Base-by-base conservation (phyloP, 306 rosid genomes). In the Sicyos edulis region DNA sequence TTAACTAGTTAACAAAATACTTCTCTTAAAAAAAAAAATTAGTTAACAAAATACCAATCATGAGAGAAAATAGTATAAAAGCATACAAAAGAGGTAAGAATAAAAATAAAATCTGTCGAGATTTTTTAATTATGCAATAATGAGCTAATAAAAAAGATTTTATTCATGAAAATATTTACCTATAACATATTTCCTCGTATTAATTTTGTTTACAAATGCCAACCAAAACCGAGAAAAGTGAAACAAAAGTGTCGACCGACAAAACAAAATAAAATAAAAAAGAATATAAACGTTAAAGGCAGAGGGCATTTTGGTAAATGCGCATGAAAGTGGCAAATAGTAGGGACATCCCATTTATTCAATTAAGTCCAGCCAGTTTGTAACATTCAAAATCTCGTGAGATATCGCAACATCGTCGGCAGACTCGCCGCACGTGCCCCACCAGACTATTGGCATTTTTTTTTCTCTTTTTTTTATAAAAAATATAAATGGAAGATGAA, bases 331-430 rank as follows among this genome's bases (percentile, higher is more conserved):
- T 22, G 72, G 72, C 21, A 66, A 45, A 49, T 40, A 49, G 72
- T 68, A 24, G 57, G 37, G 57, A 20, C 72, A 21, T 21, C 70
- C 32, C 32, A 26, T 32, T 32, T 32, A 32, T 32, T 32, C 17
- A 20, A 61, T 32, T 32, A 19, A 13, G n/a, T 44, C 62, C 24
- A 71, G 24, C 42, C 50, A 12, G 50, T 71, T 19, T 10, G 15
- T 45, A 26, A 54, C 26, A 37, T 72, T 58, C 44, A 59, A 58
- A 10, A 40, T 73, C 45, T 59, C 70, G 76, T 58, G 76, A 73
- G 13, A 58, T 73, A 45, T 59, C 20, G 76, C 54, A 47, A 32
- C 37, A 32, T 32, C 37, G 75, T 24, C 54, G 76, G 20, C 53
- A 47, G 37, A 32, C 37, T 32, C 37, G 5, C 34, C 54, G 24